phyloP scores from a whole-genome alignment of 108 stramenopile genomes.

The Fistulifera solaris region DNA sequence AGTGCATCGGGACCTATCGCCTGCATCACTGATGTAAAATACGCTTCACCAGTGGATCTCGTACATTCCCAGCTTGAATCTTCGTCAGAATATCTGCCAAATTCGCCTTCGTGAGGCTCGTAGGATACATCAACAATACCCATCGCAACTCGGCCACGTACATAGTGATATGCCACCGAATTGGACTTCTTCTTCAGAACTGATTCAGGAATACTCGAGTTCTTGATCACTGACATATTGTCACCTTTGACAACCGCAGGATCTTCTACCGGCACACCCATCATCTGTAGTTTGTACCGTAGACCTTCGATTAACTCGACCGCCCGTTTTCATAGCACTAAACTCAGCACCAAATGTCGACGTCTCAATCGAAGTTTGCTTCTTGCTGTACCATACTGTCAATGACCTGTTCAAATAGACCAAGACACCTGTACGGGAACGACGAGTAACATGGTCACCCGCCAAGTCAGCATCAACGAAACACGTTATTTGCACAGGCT shows the following conservation, averaged over 20 bases:
- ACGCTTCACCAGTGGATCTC: too few species aligned
- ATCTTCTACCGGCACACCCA: constrained; percentile 33
- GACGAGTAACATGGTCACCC: constrained; percentile 27
- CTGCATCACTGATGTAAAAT: too few species aligned
- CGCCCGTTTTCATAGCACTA: constrained; percentile 23
- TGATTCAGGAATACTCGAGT: constrained; percentile 24
- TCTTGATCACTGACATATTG: constrained; percentile 30
- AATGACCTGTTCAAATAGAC: constrained; percentile 45
- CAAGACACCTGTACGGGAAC: constrained; percentile 44
- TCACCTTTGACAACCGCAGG: constrained; percentile 26
- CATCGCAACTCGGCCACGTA: constrained; percentile 24
- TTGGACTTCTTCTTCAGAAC: constrained; percentile 39
- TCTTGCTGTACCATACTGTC: constrained; percentile 37
- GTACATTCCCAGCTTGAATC: neutral
- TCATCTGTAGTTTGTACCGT: constrained; percentile 53
- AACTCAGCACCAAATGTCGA: constrained; percentile 48
- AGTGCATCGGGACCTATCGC: too few species aligned
- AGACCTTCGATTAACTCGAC: constrained; percentile 31
- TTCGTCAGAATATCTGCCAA: constrained; percentile 38
- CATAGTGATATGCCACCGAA: constrained; percentile 36
- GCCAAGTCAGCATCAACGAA: constrained; percentile 57
- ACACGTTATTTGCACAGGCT: constrained; percentile 8
- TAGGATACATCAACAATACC: constrained; percentile 9
- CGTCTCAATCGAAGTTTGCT: constrained; percentile 45
- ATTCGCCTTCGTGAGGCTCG: constrained; percentile 20